Evolutionary conservation across 1,284 basidiomycete species (phyloP).

Genomic region (Malassezia sympodialis): DNA sequence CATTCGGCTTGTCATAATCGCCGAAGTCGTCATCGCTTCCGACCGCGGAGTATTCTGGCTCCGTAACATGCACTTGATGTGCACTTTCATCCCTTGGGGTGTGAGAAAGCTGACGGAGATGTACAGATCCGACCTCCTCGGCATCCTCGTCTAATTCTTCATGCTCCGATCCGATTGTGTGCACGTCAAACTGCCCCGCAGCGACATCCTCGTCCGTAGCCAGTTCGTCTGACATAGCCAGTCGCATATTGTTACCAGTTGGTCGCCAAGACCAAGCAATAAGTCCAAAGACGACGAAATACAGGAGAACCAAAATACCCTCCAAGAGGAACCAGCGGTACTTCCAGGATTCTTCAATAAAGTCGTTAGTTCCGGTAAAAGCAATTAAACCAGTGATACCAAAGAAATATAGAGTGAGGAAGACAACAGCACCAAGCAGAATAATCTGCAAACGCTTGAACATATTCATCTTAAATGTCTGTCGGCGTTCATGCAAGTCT

Average conservation of each 20-base stretch:
- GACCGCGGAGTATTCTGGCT: neutral
- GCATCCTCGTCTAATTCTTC: slow-evolving; percentile 13
- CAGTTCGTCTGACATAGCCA: slow-evolving; percentile 49
- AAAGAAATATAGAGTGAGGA: slow-evolving; percentile 6
- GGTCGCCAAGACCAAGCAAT: slow-evolving; percentile 91
- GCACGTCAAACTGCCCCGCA: slow-evolving; percentile 69
- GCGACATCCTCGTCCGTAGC: slow-evolving; percentile 73
- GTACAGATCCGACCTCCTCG: slow-evolving; percentile 6
- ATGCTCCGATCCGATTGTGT: slow-evolving; percentile 48
- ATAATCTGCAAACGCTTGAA: slow-evolving; percentile 66
- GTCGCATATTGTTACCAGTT: slow-evolving; percentile 74
- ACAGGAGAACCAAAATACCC: slow-evolving; percentile 72
- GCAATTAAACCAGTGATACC: neutral
- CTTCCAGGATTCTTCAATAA: slow-evolving; percentile 84
- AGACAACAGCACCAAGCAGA: slow-evolving; percentile 55
- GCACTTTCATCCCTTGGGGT: neutral
- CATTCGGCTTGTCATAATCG: slow-evolving; percentile 20
- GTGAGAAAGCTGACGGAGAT: slow-evolving; percentile 10
- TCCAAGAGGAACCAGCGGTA: slow-evolving; percentile 91
- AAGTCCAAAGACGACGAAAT: slow-evolving; percentile 58
- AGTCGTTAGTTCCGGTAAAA: slow-evolving; percentile 58
- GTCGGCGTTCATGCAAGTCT: slow-evolving; percentile 35
- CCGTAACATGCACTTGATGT: neutral
- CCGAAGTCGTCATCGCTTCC: slow-evolving; percentile 26
- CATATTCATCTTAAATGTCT: slow-evolving; percentile 45